Percentiles rank a stretch among this genome's conserved stretches.
Conservation (phyloP, 257 asterid species). For the Penstemon barbatus region DNA sequence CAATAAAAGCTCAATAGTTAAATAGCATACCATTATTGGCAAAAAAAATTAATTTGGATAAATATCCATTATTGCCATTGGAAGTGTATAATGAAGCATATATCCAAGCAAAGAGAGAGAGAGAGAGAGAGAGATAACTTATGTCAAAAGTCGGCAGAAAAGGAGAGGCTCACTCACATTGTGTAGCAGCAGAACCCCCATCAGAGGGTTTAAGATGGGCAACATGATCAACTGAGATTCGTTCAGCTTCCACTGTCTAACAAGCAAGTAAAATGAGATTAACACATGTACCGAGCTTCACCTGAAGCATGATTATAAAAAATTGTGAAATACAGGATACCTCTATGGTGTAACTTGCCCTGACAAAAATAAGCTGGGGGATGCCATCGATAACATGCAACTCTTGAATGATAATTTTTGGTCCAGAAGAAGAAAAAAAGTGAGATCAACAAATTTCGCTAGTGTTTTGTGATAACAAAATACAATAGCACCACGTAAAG, state of each 20-base stretch:
- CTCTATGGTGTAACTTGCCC: conserved; percentile 88
- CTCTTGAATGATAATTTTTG: conserved; percentile 53
- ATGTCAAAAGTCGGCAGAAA: conserved; percentile 13
- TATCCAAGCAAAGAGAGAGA: too few species aligned
- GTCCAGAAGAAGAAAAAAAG: conserved; percentile 21
- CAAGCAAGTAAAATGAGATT: conserved; percentile 22
- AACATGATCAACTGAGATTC: conserved; percentile 96
- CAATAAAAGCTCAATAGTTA: conserved; percentile 16
- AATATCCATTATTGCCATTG: too few species aligned
- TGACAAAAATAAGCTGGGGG: conserved; percentile 95
- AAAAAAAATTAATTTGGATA: too few species aligned
- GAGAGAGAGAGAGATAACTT: background rate
- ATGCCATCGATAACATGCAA: conserved; percentile 88
- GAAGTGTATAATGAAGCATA: too few species aligned
- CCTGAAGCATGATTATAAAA: conserved; percentile 1
- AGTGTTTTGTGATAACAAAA: background rate
- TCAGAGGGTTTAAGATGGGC: conserved; percentile 98
- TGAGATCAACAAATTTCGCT: conserved; percentile 15
- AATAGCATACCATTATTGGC: background rate
- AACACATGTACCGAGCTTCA: conserved; percentile 12
- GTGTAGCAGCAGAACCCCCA: conserved; percentile 99
- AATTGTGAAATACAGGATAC: conserved; percentile 39
- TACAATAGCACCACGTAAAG: background rate
- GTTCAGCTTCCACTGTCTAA: conserved; percentile 98
- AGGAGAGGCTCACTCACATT: conserved; percentile 49